phyloP scores from a whole-genome alignment of 2,329 filamentous ascomycete genomes.

The Nigrograna mackinnonii region DNA sequence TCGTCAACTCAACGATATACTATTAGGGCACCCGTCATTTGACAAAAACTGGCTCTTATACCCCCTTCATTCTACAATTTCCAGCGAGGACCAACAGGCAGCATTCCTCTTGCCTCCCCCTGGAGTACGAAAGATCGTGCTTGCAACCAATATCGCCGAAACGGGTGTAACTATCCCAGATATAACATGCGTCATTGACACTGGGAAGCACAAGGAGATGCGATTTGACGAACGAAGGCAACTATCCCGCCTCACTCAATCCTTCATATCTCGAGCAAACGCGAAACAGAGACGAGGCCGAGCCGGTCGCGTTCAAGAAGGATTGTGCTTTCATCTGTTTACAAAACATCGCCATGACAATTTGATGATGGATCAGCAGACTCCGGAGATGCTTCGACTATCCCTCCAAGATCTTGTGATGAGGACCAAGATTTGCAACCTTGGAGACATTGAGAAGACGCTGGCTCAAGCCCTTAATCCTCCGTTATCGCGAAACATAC shows the following conservation, averaged over 20 bases:
- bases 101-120: constrained; percentile 85
- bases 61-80: constrained; percentile 90
- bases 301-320: constrained; percentile 93
- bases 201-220: constrained; percentile 97
- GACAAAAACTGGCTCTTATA: constrained; percentile 80
- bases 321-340: constrained; percentile 94
- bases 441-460: constrained; percentile 90
- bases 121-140: constrained; percentile 86
- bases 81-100: constrained; percentile 93
- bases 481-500: constrained; percentile 88
- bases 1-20: constrained; percentile 81
- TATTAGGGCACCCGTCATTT: constrained; percentile 78
- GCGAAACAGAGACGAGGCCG: constrained; percentile 92
- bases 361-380: constrained; percentile 86
- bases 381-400: constrained; percentile 91
- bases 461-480: constrained; percentile 86
- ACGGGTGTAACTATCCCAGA: constrained; percentile 99
- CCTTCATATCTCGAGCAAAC: constrained; percentile 93
- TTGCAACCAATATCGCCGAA: constrained; percentile 97
- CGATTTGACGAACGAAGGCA: constrained; percentile 92
- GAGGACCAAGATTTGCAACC: constrained; percentile 94
- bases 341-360: constrained; percentile 87
- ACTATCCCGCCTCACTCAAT: constrained; percentile 86
- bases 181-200: constrained; percentile 95
- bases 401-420: constrained; percentile 95